Base-by-base conservation (phyloP, 129 eudicot genomes). In the Pittosporum tobira region DNA sequence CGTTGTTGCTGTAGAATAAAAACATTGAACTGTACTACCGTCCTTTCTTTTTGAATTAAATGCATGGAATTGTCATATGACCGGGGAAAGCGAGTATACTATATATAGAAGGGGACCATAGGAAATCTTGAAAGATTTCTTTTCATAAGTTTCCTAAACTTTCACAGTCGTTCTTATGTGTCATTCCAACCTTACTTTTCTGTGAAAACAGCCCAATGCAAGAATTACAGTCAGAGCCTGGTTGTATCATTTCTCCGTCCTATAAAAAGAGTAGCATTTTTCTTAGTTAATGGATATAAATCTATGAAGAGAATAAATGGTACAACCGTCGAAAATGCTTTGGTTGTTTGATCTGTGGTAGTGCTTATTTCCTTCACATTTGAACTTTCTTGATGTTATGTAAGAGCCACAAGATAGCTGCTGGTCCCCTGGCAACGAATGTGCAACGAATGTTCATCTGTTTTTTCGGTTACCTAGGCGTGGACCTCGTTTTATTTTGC, bases 1-100 rank as follows among this genome's bases (percentile, higher is more conserved):
- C 53, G 81, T 62, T 58, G 61, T 57, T 42, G 53, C 62, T 48
- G 57, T 58, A 42, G 67, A 69, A n/a, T 62, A 63, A 56, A 7
- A 47, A 61, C 51, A 45, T 8, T 43, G 54, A 30, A 20, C 43
- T 62, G 59, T 13, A 54, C 45, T 9, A 42, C 72, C 70, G 74
- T 65, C 82, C 77, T 68, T 20, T 9, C 74, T 66, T 83, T 72
- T 57, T 51, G 73, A 37, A 69, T 72, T 83, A 48, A 78, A 53
- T 67, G 34, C 38, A 42, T n/a, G 42, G 63, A 47, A 22, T 64
- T 62, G 61, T 71, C 74, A 25, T 51, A 47, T 55, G 24, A 29
- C 15, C 9, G 3, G 4, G 14, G 61, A 55, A 55, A 55, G 31
- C 1, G 61, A 55, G 44, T 55, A 55, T 1, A 30, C 18, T 31